A percentile compares a stretch with the other conserved stretches of the same genome.
Conservation (phyloP, 495 filamentous ascomycete genomes). For the Lindgomyces ingoldianus region DNA sequence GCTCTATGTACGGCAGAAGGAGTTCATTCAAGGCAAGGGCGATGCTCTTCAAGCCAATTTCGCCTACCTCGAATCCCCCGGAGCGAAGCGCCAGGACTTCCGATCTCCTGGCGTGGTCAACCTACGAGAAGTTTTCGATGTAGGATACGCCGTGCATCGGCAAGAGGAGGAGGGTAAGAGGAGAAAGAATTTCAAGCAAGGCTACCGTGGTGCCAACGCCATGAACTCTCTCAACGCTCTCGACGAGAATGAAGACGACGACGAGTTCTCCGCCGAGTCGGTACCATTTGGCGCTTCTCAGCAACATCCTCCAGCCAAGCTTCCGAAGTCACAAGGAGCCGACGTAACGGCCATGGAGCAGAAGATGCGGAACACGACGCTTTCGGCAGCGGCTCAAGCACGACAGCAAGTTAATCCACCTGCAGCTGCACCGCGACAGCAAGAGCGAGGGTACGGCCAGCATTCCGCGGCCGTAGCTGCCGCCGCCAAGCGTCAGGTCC, state of each 20-base stretch:
- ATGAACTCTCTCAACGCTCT: constrained; percentile 64
- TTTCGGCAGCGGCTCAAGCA: constrained; percentile 64
- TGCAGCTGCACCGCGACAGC: constrained; percentile 49
- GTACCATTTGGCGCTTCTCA: constrained; percentile 49
- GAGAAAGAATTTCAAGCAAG: constrained; percentile 73
- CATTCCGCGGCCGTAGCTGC: constrained; percentile 74
- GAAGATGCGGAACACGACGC: constrained; percentile 76
- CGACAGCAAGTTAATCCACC: no score
- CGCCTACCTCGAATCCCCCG: constrained; percentile 58
- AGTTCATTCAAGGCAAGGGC: constrained; percentile 45
- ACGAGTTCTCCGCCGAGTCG: constrained; percentile 61
- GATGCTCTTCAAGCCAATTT: constrained; percentile 48
- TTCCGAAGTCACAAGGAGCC: constrained; percentile 63
- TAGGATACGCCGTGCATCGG: constrained; percentile 92
- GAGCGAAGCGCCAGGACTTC: constrained; percentile 79
- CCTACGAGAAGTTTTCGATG: constrained; percentile 94
- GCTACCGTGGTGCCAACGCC: constrained; percentile 59
- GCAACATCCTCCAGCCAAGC: constrained; percentile 60
- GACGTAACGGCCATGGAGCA: constrained; percentile 81
- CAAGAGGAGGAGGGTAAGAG: constrained; percentile 96
- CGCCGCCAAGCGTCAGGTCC: constrained; percentile 75
- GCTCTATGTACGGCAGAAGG: constrained; percentile 55
- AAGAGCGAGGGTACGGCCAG: constrained; percentile 75
- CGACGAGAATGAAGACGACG: constrained; percentile 64
- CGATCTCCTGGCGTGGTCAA: constrained; percentile 94